A percentile compares a stretch with the other conserved stretches of the same genome.
These are phyloP conservation scores for Coffea canephora DNA, from an alignment of 257 asterid species.

Conservation along the genomic window DNA sequence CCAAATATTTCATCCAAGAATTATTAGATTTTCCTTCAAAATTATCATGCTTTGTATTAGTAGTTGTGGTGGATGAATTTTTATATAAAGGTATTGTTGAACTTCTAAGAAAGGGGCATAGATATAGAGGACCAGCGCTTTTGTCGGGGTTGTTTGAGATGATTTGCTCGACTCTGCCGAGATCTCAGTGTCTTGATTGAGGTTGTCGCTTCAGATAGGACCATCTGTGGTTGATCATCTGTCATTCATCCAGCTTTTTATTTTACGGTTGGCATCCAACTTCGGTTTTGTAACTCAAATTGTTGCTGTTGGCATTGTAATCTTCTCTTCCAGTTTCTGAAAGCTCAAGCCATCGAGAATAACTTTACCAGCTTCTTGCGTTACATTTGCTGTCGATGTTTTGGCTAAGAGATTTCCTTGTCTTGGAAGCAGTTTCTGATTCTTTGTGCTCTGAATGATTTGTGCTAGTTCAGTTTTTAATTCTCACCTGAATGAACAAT, in stretches of 20 bases:
- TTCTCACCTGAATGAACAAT: neutral
- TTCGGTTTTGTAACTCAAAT: neutral
- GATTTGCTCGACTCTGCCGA: slow-evolving; percentile 7
- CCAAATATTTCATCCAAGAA: neutral
- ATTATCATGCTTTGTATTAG: neutral
- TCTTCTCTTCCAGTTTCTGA: neutral
- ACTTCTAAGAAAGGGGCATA: neutral
- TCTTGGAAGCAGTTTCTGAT: neutral
- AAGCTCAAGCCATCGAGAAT: too few relatives aligned
- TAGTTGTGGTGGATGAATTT: neutral
- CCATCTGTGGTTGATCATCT: neutral
- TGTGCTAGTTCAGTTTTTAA: neutral
- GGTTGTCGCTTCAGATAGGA: neutral
- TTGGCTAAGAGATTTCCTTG: neutral
- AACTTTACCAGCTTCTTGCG: neutral
- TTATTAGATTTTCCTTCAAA: neutral
- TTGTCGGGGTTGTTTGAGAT: neutral
- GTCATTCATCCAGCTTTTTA: neutral
- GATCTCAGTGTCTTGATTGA: neutral
- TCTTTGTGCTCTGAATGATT: neutral
- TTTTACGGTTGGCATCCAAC: neutral
- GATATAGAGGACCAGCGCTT: neutral
- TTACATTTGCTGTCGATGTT: neutral
- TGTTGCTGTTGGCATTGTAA: neutral
- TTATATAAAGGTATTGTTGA: neutral